A percentile compares a stretch with the other conserved stretches of the same genome.
Evolutionary conservation across 2,329 filamentous ascomycete species (phyloP).

Genomic region (Rhynchosporium agropyri): DNA sequence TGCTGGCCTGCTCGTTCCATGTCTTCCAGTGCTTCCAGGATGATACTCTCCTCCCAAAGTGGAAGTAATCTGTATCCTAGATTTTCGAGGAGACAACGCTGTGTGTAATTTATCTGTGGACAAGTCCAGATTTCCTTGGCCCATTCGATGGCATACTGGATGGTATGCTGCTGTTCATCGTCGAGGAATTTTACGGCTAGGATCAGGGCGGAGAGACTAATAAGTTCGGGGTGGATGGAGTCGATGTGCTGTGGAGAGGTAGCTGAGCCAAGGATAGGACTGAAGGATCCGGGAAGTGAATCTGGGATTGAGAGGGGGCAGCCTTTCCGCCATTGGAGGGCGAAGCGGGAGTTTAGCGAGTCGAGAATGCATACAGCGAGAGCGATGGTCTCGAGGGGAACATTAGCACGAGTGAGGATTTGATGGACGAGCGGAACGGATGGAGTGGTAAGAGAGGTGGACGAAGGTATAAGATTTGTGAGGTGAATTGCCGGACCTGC

Average conservation of each 20-base stretch:
- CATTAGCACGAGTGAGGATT: constrained; percentile 58
- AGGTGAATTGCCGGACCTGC: constrained; percentile 67
- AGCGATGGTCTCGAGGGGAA: constrained; percentile 64
- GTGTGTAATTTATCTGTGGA: constrained; percentile 65
- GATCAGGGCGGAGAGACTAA: constrained; percentile 63
- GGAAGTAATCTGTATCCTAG: constrained; percentile 65
- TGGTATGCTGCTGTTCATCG: constrained; percentile 57
- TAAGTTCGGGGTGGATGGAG: constrained; percentile 62
- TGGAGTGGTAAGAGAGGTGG: constrained; percentile 60
- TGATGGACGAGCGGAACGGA: constrained; percentile 62
- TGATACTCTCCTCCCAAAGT: constrained; percentile 57
- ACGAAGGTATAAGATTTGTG: constrained; percentile 65
- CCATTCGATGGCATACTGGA: constrained; percentile 57
- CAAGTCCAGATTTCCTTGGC: constrained; percentile 59
- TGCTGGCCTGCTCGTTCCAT: constrained; percentile 59
- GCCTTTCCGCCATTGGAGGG: constrained; percentile 61
- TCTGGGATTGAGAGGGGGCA: constrained; percentile 51
- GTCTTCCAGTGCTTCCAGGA: constrained; percentile 62
- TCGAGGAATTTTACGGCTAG: constrained; percentile 69
- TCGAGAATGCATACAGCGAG: constrained; percentile 69
- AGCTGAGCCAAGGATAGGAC: constrained; percentile 7
- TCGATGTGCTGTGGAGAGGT: constrained; percentile 57
- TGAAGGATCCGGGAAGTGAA: constrained; percentile 41
- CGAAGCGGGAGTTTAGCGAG: constrained; percentile 64
- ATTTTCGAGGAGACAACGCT: constrained; percentile 65